Conservation (phyloP, 768 basidiomycete species). For the Tephrocybe sp. region DNA sequence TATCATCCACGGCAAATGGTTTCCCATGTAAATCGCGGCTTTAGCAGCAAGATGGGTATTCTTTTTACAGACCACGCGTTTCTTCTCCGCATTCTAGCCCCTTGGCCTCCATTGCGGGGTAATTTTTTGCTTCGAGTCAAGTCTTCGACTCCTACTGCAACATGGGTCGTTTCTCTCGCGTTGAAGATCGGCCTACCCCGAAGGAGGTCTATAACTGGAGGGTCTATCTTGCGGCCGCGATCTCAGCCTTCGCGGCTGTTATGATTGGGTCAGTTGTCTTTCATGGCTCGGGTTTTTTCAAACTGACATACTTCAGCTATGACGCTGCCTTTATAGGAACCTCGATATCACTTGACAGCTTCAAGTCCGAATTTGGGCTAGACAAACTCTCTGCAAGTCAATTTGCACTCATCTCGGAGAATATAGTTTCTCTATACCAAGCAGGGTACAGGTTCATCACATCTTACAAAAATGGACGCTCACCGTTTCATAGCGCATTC, state of each 20-base stretch:
- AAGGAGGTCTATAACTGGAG: conserved; percentile 41
- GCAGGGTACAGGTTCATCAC: conserved; percentile 30
- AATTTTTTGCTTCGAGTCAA: conserved; percentile 1
- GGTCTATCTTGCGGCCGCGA: conserved; percentile 34
- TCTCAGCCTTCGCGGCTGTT: conserved; percentile 36
- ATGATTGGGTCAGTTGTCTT: conserved; percentile 33
- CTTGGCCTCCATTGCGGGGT: background rate
- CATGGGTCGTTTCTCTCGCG: conserved; percentile 22
- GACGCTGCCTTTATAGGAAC: conserved; percentile 49
- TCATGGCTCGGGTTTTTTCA: background rate
- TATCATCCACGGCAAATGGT: no score
- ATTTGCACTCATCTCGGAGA: conserved; percentile 36
- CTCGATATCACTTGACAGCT: conserved; percentile 39
- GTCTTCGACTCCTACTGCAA: background rate
- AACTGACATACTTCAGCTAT: conserved; percentile 24
- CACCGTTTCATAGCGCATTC: conserved; percentile 28
- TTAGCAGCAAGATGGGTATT: no score
- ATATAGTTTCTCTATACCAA: conserved; percentile 47
- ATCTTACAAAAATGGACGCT: background rate
- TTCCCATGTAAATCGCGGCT: no score
- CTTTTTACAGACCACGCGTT: background rate
- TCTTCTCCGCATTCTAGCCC: background rate
- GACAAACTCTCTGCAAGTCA: conserved; percentile 27
- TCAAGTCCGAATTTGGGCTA: conserved; percentile 45
- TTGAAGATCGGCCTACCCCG: conserved; percentile 25